Base-by-base conservation (phyloP, 805 yeast genomes). In the Cyberlindnera meyerae region DNA sequence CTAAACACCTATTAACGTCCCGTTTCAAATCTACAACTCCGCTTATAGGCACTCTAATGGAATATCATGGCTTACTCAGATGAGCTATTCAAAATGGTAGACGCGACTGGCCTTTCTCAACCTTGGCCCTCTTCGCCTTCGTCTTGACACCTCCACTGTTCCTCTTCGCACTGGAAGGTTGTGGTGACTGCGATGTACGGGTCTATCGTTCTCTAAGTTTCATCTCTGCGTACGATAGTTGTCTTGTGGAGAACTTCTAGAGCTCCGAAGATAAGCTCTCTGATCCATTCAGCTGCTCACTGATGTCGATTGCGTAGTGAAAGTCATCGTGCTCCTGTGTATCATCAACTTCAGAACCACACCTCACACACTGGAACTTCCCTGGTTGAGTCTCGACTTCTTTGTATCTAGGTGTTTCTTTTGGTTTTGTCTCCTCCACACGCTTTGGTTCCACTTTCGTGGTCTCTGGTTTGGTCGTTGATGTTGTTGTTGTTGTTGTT, bases 301-400 rank as follows among this genome's bases (percentile, higher is more conserved):
- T 72, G 6, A 77, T 55, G 15, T 69, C 70, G 32, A 67, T 37
- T 0, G 82, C 82, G 29, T 64, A 51, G 45, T 77, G 82, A 42
- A 55, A 75, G 51, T 77, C 83, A 29, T 60, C 58, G 49, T 77
- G 83, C 41, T 77, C 82, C 13, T 55, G 20, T 4, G 22, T 30
- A 34, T 60, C 55, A 9, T 34, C 44, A 8, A 58, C 54, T 17
- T 35, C 45, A 9, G 22, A 24, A 3, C 25, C 40, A 28, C 48
- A 46, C 29, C 39, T 27, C 27, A 21, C 3, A 27, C 46, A 42
- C 22, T 34, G 30, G 34, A 33, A 39, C 12, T 36, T 38, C 12
- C 36, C 42, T n/a, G n/a, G n/a, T n/a, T n/a, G n/a, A n/a, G n/a
- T n/a, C n/a, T n/a, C n/a, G n/a, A n/a, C n/a, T n/a, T n/a, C n/a